Base-by-base conservation (phyloP, 2,329 filamentous ascomycete genomes). In the Trichoderma koningiopsis region DNA sequence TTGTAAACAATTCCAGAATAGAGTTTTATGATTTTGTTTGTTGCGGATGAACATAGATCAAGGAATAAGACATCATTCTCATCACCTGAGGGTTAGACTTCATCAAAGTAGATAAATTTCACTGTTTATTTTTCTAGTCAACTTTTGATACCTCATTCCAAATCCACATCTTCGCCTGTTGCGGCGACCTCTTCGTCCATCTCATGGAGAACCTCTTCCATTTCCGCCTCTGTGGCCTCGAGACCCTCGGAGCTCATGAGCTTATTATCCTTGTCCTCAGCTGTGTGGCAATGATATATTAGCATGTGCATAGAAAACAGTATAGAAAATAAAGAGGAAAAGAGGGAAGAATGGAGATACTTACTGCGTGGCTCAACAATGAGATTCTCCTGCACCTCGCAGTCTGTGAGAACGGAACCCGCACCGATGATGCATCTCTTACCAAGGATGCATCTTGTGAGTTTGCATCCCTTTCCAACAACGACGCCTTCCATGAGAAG, bases 401-500 rank as follows among this genome's bases (percentile, higher is more conserved):
- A 97, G 71, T 97, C 92, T 65, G 91, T 94, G 73, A 98, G 81
- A n/a, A 89, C 87, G 6, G 86, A 90, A 10, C 90, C 91, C 58
- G 93, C 92, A n/a, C 95, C 94, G 73, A 99, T 88, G 75, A 91
- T 90, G 73, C 91, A 92, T 71, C 93, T 83, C 76, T 91, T 88
- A 5, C 96, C 96, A 52, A 98, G 81, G 37, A 98, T 92, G 76
- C 94, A 97, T 27, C 92, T 92, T 1, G 92, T 96, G 63, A 98
- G 83, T 78, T 93, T 93, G 76, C 91, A 94, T 55, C 91, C 91
- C 75, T 93, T 92, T 16, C 93, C 94, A 14, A 99, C 86, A 8
- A 92, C 89, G 0, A 92, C 94, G 4, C 93, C 93, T 71, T 98
- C 95, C 93, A 98, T 97, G 24, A 98, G 82, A 59, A 98, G 81